phyloP scores from a whole-genome alignment of 345 rosid genomes.

The Aquilaria yunnanensis region DNA sequence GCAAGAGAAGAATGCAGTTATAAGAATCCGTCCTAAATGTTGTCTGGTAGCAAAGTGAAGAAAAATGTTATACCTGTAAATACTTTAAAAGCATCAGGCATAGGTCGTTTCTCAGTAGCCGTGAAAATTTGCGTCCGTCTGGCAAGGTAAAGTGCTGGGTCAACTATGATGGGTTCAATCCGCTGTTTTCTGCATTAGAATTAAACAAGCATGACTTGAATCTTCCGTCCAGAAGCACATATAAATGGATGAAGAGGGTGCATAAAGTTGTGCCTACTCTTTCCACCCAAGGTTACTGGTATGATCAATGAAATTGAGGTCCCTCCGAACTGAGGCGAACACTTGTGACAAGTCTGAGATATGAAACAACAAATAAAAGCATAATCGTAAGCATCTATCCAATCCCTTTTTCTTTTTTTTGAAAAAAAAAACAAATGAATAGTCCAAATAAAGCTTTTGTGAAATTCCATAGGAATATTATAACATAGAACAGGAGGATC shows the following conservation, averaged over 20 bases:
- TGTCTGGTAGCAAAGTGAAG: no score
- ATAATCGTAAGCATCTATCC: not conserved
- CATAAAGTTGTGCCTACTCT: constrained; percentile 55
- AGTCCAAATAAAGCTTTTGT: not conserved
- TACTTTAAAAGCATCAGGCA: constrained; percentile 82
- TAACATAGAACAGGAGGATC: no score
- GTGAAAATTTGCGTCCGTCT: constrained; percentile 82
- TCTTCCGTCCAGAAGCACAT: not conserved
- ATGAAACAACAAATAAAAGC: constrained; percentile 3
- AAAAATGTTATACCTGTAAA: constrained; percentile 63
- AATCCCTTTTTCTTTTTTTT: no score
- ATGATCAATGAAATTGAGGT: constrained; percentile 88
- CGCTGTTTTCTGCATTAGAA: constrained; percentile 58
- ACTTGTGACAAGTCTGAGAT: constrained; percentile 77
- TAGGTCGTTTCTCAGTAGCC: constrained; percentile 73
- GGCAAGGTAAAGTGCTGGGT: constrained; percentile 82
- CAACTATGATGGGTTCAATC: constrained; percentile 84
- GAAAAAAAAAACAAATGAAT: not conserved
- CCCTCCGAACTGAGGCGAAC: constrained; percentile 71
- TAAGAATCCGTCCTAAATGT: no score
- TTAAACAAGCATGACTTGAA: constrained; percentile 8
- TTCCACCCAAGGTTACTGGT: constrained; percentile 98
- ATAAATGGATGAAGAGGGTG: constrained; percentile 7
- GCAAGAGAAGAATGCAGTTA: constrained; percentile 4
- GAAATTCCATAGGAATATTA: not conserved